Evolutionary conservation across 1,284 basidiomycete species (phyloP).

Genomic region (Apiotrichum akiyoshidainum): DNA sequence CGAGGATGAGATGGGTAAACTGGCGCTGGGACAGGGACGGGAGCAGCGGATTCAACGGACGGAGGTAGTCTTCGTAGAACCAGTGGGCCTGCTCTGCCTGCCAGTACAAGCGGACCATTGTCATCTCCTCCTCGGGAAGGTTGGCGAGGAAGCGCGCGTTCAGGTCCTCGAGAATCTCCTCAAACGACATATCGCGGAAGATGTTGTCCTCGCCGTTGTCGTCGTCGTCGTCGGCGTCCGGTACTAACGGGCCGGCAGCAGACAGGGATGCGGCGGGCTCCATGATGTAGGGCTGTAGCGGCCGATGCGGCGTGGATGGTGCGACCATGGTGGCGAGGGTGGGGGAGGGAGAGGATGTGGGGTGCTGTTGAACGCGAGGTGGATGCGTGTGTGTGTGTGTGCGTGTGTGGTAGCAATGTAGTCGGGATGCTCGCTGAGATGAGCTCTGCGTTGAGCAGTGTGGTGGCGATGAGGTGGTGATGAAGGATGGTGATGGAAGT

Average conservation of each 20-base stretch:
- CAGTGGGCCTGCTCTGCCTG: constrained; percentile 99
- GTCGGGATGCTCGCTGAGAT: too few species aligned
- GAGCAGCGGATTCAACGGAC: constrained; percentile 80
- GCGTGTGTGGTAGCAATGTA: too few species aligned
- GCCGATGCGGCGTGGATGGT: background rate
- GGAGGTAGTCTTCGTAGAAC: constrained; percentile 99
- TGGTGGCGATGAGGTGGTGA: too few species aligned
- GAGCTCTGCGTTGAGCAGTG: too few species aligned
- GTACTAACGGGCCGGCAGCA: background rate
- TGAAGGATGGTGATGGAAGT: too few species aligned
- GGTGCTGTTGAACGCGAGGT: background rate
- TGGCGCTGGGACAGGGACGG: constrained; percentile 84
- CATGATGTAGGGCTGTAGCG: background rate
- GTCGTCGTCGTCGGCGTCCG: constrained; percentile 10
- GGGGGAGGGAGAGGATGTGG: background rate
- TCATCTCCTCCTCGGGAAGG: constrained; percentile 87
- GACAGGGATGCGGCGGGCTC: background rate
- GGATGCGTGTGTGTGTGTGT: too few species aligned
- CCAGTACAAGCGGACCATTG: constrained; percentile 91
- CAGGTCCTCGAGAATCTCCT: constrained; percentile 77
- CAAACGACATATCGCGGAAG: constrained; percentile 45
- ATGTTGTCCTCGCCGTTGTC: constrained; percentile 39
- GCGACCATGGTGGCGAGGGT: background rate
- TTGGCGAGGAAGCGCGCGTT: constrained; percentile 97
- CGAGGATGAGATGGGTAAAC: constrained; percentile 91